Evolutionary conservation across 208 protist genomes (phyloP).

Genomic region (Wallacemonas sp.): DNA sequence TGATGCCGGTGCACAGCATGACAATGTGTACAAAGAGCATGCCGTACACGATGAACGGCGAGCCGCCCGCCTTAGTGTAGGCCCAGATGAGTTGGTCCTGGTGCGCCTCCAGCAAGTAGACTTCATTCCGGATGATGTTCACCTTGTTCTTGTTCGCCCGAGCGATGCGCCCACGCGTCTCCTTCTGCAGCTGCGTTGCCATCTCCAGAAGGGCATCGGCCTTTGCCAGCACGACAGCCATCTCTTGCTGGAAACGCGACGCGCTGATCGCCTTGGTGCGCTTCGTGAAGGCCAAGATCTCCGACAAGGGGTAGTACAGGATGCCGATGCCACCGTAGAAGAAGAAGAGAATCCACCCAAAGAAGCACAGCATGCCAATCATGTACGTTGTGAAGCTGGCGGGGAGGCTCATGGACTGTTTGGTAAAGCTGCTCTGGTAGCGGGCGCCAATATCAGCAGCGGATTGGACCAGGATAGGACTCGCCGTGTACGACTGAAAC

Average conservation of each 20-base stretch:
- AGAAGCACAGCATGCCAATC: constrained; percentile 75
- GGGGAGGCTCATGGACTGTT: constrained; percentile 30
- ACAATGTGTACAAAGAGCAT: constrained; percentile 57
- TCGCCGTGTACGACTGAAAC: constrained; percentile 38
- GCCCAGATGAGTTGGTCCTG: constrained; percentile 78
- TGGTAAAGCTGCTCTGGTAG: constrained; percentile 24
- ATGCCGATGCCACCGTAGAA: constrained; percentile 94
- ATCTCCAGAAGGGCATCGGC: constrained; percentile 74
- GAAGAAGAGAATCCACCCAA: constrained; percentile 91
- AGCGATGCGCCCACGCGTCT: constrained; percentile 31
- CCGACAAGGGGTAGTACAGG: constrained; percentile 83
- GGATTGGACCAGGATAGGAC: constrained; percentile 30
- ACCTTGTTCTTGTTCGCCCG: constrained; percentile 64
- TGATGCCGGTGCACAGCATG: constrained; percentile 57
- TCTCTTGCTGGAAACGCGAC: constrained; percentile 63
- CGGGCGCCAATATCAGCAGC: constrained; percentile 4
- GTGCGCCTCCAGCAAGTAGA: constrained; percentile 86
- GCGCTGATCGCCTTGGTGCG: constrained; percentile 60
- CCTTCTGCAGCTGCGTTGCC: constrained; percentile 46
- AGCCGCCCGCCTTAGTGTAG: constrained; percentile 77
- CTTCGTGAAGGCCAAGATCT: constrained; percentile 38
- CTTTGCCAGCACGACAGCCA: constrained; percentile 80
- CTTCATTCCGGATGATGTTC: constrained; percentile 74
- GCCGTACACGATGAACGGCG: constrained; percentile 60
- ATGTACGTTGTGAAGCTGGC: constrained; percentile 81